Conservation (phyloP, 2,329 filamentous ascomycete genomes). For the Aspergillus texensis region DNA sequence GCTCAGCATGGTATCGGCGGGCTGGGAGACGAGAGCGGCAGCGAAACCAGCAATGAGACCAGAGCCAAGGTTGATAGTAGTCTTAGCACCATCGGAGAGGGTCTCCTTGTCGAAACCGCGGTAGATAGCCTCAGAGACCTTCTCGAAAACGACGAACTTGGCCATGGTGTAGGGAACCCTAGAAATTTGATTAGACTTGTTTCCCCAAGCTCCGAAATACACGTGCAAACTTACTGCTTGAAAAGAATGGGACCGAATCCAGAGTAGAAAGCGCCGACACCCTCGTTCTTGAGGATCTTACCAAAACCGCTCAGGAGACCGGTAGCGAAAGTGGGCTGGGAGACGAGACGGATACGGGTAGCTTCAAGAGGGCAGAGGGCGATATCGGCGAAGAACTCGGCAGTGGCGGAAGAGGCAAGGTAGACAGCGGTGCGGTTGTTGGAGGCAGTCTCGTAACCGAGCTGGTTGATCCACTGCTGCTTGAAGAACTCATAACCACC, state of each 20-base stretch:
- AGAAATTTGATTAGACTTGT: neutral
- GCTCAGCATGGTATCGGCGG: constrained; percentile 89
- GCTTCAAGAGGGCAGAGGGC: constrained; percentile 88
- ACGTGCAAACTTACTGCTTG: constrained; percentile 66
- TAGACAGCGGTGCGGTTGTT: constrained; percentile 83
- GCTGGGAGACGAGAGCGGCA: constrained; percentile 83
- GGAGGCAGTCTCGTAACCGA: constrained; percentile 76
- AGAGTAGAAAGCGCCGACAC: constrained; percentile 84
- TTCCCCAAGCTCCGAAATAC: neutral
- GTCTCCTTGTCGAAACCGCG: constrained; percentile 69
- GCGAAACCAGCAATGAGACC: constrained; percentile 87
- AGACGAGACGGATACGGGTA: constrained; percentile 90
- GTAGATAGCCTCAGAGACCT: constrained; percentile 77
- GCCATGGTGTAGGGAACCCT: constrained; percentile 92
- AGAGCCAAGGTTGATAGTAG: constrained; percentile 79
- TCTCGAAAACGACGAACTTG: constrained; percentile 94
- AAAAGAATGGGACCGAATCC: constrained; percentile 87
- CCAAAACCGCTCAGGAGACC: constrained; percentile 77
- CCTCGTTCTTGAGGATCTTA: constrained; percentile 83
- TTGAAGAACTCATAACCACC: constrained; percentile 97
- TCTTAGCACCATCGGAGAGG: constrained; percentile 70
- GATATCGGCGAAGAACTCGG: constrained; percentile 66
- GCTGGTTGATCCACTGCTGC: constrained; percentile 79
- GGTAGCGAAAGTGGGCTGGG: constrained; percentile 80
- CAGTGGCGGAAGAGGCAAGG: constrained; percentile 65